Conservation (phyloP, 495 filamentous ascomycete species). For the Penicillium paxilli region DNA sequence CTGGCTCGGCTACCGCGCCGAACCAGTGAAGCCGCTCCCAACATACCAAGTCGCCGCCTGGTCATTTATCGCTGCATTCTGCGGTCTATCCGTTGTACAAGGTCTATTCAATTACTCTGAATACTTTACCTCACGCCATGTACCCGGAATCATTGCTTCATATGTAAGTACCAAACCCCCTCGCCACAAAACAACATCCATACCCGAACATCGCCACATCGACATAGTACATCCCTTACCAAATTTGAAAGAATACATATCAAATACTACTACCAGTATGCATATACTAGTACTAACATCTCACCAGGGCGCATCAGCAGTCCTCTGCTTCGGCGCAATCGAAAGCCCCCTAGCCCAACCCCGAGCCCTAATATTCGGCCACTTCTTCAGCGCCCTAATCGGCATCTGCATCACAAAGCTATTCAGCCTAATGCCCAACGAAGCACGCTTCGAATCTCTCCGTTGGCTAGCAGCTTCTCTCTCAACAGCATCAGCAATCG, state of each 20-base stretch:
- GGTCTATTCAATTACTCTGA: slow-evolving; percentile 33
- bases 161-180: slow-evolving; percentile 22
- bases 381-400: slow-evolving; percentile 62
- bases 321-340: slow-evolving; percentile 67
- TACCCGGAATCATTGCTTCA: slow-evolving; percentile 36
- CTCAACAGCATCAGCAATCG: slow-evolving; percentile 61
- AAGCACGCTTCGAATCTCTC: slow-evolving; percentile 47
- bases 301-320: slow-evolving; percentile 68
- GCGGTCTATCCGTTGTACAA: slow-evolving; percentile 34
- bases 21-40: slow-evolving; percentile 22
- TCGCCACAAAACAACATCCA: neutral
- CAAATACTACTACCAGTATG: neutral
- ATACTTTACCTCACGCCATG: slow-evolving; percentile 30
- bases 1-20: slow-evolving; percentile 39
- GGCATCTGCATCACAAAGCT: slow-evolving; percentile 68
- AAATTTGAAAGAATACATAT: too few species aligned
- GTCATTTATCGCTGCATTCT: slow-evolving; percentile 38
- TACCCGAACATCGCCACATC: neutral
- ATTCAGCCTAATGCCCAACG: slow-evolving; percentile 55
- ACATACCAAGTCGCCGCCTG: slow-evolving; percentile 27
- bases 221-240: too few species aligned
- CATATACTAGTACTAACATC: neutral
- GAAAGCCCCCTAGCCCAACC: slow-evolving; percentile 76
- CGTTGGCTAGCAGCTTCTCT: slow-evolving; percentile 69
- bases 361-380: slow-evolving; percentile 66